phyloP scores from a whole-genome alignment of 2,329 filamentous ascomycete species.

The Ambrosiella cleistominuta region DNA sequence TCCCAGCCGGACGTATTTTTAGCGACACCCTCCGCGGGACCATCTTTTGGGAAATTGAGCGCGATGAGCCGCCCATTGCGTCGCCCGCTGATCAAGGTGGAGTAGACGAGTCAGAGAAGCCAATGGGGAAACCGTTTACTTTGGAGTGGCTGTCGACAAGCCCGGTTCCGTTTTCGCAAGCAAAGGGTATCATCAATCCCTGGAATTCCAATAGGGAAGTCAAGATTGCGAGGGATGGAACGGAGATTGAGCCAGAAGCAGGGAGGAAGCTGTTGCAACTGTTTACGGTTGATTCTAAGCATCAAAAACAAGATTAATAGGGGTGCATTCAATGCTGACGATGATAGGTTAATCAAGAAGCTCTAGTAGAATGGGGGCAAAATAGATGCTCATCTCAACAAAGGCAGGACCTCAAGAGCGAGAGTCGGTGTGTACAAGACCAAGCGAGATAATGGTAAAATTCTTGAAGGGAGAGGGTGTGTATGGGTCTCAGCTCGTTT shows the following conservation, averaged over 20 bases:
- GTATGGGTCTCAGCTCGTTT: no score
- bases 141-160: conserved; percentile 79
- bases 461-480: no score
- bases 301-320: no score
- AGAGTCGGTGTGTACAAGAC: no score
- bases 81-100: conserved; percentile 29
- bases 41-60: conserved; percentile 67
- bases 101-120: conserved; percentile 12
- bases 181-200: conserved; percentile 70
- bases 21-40: conserved; percentile 87
- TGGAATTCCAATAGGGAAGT: conserved; percentile 94
- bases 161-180: conserved; percentile 73
- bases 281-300: conserved; percentile 32
- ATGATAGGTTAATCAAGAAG: no score
- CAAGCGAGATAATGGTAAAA: no score
- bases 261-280: conserved; percentile 61
- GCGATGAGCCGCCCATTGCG: conserved; percentile 18
- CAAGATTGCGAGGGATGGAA: conserved; percentile 89
- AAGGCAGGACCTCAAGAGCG: no score
- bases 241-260: conserved; percentile 71
- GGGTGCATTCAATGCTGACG: no score
- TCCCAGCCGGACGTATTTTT: conserved; percentile 72
- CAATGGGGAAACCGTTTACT: conserved; percentile 63
- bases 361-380: no score
- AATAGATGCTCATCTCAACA: no score